These are phyloP conservation scores for Labyrinthula sp. DNA, from an alignment of 352 stramenopile genomes.

Conservation along the genomic window DNA sequence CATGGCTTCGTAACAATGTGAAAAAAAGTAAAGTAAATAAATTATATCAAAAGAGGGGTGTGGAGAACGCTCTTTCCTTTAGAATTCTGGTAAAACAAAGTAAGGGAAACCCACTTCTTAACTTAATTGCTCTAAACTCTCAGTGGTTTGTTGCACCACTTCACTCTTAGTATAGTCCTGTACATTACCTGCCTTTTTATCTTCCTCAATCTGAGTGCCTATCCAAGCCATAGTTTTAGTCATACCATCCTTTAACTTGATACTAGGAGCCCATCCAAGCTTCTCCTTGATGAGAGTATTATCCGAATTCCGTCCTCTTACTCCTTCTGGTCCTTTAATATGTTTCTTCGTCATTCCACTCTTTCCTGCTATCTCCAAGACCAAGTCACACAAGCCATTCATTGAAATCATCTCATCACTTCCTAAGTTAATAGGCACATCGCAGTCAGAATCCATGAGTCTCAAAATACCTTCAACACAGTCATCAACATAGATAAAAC, in stretches of 20 bases:
- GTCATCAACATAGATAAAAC: slow-evolving; percentile 67
- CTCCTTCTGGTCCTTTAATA: slow-evolving; percentile 56
- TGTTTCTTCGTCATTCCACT: slow-evolving; percentile 50
- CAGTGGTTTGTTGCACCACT: slow-evolving; percentile 19
- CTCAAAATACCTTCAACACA: slow-evolving; percentile 60
- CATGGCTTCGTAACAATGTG: no score
- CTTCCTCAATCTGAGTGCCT: slow-evolving; percentile 45
- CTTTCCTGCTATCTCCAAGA: slow-evolving; percentile 45
- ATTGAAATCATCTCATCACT: slow-evolving; percentile 61
- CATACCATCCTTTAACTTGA: slow-evolving; percentile 49
- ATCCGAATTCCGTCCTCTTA: slow-evolving; percentile 58
- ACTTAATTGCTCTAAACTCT: slow-evolving; percentile 27
- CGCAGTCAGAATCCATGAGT: slow-evolving; percentile 55
- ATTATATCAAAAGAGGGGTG: no score
- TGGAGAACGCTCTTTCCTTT: no score
- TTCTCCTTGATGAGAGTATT: slow-evolving; percentile 59
- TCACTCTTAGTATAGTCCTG: slow-evolving; percentile 16
- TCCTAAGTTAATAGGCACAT: slow-evolving; percentile 55
- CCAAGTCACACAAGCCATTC: slow-evolving; percentile 53
- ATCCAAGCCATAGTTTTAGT: slow-evolving; percentile 62
- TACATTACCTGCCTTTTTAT: slow-evolving; percentile 3
- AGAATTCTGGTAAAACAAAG: no score
- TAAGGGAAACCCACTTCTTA: no score
- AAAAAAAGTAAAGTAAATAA: no score
- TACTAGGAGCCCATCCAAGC: slow-evolving; percentile 51